Base-by-base conservation (phyloP, 2,329 filamentous ascomycete genomes). In the Talaromyces atroroseus region DNA sequence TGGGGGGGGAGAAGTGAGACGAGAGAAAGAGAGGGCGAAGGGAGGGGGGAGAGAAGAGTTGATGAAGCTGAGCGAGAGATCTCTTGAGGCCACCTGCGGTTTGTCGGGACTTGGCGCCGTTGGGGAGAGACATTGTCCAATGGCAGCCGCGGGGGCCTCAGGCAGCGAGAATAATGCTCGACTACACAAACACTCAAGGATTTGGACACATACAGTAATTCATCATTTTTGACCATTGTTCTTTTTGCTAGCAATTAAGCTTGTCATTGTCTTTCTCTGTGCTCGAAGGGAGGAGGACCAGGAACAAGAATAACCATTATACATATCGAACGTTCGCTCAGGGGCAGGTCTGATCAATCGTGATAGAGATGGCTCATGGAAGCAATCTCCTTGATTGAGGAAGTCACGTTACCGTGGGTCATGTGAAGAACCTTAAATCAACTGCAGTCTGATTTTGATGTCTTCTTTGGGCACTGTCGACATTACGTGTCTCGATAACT, bases 341-440 rank as follows among this genome's bases (percentile, higher is more conserved):
- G 32, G 32, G 32, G 32, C 32, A 36, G 11, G 3, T 14, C 32
- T 36, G 2, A 16, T 16, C 8, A 8, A 29, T 29, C 26, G 7
- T 5, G 29, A 32, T 3, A n/a, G 34, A 38, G 34, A 26, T 3
- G 24, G 3, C 24, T n/a, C 2, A 38, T 7, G 14, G 16, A 16
- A 11, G 34, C 3, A 38, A n/a, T 16, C 12, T 14, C n/a, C 34
- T 38, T 38, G 34, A 12, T 38, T 38, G 14, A 38, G 2, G 16
- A 40, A 18, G 26, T 52, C 50, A 45, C 50, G 50, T 52, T 52
- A 45, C 50, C 23, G 40, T 42, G 44, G 40, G 36, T 52, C 50
- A 52, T 52, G 50, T 52, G 50, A 20, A n/a, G 44, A 34, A 18
- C 34, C 23, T 23, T 23, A 20, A 42, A 40, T 52, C 32, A 36